phyloP scores from a whole-genome alignment of 2,329 filamentous ascomycete species.

The Xylariales sp. region DNA sequence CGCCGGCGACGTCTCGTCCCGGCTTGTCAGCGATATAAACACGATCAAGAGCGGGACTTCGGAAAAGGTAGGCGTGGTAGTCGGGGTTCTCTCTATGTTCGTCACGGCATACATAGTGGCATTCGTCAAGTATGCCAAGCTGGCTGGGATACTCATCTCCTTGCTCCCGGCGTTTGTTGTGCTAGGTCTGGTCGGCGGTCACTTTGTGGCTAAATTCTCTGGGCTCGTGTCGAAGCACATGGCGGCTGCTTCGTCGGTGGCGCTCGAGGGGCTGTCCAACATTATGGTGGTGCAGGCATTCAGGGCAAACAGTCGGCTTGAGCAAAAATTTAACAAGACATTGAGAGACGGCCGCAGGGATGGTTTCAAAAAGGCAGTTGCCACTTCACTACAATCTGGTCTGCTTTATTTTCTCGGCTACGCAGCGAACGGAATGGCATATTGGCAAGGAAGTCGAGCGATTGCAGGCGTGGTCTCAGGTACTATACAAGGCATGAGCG shows the following conservation, averaged over 20 bases:
- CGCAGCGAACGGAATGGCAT: conserved; percentile 59
- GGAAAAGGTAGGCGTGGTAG: conserved; percentile 57
- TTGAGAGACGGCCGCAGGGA: conserved; percentile 40
- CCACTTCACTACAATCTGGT: conserved; percentile 54
- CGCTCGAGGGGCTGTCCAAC: conserved; percentile 49
- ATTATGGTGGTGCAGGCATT: conserved; percentile 53
- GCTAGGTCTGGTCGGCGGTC: conserved; percentile 48
- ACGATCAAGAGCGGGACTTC: conserved; percentile 56
- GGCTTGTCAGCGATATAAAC: conserved; percentile 55
- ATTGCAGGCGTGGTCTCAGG: conserved; percentile 35
- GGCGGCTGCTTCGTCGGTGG: conserved; percentile 49
- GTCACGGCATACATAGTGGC: conserved; percentile 57
- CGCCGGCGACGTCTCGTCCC: conserved; percentile 51
- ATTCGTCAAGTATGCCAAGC: conserved; percentile 52
- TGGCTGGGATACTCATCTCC: conserved; percentile 54
- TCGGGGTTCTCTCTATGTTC: conserved; percentile 55
- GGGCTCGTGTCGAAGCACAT: conserved; percentile 39
- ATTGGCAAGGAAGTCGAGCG: conserved; percentile 56
- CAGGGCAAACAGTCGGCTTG: conserved; percentile 45
- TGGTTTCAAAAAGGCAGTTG: conserved; percentile 52
- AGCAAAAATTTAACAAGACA: conserved; percentile 44
- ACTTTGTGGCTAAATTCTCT: conserved; percentile 43
- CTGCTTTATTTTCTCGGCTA: conserved; percentile 64
- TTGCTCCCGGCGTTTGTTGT: conserved; percentile 51
- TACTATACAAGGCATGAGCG: conserved; percentile 26